phyloP scores from a whole-genome alignment of 331 rosid genomes.

The Phaseolus coccineus region DNA sequence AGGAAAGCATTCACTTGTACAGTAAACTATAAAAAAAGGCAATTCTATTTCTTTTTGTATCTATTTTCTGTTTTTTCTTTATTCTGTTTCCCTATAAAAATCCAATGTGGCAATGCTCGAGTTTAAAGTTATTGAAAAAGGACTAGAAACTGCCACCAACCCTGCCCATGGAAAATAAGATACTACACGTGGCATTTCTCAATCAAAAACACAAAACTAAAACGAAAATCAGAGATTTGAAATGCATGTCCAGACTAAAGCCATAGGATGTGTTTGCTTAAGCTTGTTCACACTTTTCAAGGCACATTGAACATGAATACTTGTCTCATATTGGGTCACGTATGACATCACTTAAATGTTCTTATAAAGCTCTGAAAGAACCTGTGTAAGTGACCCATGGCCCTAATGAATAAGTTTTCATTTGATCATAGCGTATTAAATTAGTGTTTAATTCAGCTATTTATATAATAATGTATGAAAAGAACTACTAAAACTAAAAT shows the following conservation, averaged over 20 bases:
- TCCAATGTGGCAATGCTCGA: background rate
- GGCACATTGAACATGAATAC: background rate
- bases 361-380: background rate
- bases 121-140: slow-evolving; percentile 11
- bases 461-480: slow-evolving; percentile 3
- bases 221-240: background rate
- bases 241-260: background rate
- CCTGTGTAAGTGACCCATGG: background rate
- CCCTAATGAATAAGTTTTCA: background rate
- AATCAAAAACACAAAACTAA: slow-evolving; percentile 23
- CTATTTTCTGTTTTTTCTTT: background rate
- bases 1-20: slow-evolving; percentile 5
- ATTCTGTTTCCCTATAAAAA: background rate
- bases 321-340: background rate
- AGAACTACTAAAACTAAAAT: background rate
- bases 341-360: background rate
- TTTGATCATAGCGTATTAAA: background rate
- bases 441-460: background rate
- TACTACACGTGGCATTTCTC: slow-evolving; percentile 2
- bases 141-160: slow-evolving; percentile 12
- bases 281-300: background rate
- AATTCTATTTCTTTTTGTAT: background rate
- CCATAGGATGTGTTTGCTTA: no score
- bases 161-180: background rate
- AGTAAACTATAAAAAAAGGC: slow-evolving; percentile 4